These are phyloP conservation scores for Phytophthora melonis DNA, from an alignment of 352 stramenopile genomes.

Conservation along the genomic window DNA sequence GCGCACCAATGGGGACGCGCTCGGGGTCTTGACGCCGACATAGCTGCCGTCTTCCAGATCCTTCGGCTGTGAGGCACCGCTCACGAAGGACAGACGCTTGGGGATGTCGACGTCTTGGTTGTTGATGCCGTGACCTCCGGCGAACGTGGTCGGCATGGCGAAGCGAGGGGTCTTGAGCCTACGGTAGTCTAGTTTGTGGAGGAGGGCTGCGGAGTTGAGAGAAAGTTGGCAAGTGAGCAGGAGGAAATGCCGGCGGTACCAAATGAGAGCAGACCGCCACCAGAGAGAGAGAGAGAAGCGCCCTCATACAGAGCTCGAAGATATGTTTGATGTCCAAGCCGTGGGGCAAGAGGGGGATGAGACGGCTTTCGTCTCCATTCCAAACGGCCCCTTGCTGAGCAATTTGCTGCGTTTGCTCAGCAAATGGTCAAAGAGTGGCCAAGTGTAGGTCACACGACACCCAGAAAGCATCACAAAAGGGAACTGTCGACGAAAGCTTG, in stretches of 20 bases:
- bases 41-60: conserved; percentile 39
- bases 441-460: not conserved
- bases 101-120: conserved; percentile 29
- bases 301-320: not conserved
- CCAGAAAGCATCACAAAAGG: not conserved
- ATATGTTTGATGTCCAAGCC: not conserved
- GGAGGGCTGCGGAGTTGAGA: not conserved
- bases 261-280: not conserved
- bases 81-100: conserved; percentile 52
- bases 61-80: conserved; percentile 25
- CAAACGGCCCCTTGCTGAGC: not conserved
- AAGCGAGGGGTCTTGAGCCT: conserved; percentile 21
- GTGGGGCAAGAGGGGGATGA: not conserved
- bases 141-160: conserved; percentile 28
- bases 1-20: not conserved
- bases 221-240: conserved; percentile 11
- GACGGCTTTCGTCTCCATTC: not conserved
- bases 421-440: not conserved
- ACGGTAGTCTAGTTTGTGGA: not conserved
- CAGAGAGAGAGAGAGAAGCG: too few species aligned
- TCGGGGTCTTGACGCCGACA: conserved; percentile 39
- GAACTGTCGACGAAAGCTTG: not conserved
- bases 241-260: not conserved
- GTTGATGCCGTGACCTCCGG: conserved; percentile 1
- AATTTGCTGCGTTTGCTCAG: too few species aligned